phyloP scores from a whole-genome alignment of 2,329 filamentous ascomycete species.

The Calonectria honghensis region DNA sequence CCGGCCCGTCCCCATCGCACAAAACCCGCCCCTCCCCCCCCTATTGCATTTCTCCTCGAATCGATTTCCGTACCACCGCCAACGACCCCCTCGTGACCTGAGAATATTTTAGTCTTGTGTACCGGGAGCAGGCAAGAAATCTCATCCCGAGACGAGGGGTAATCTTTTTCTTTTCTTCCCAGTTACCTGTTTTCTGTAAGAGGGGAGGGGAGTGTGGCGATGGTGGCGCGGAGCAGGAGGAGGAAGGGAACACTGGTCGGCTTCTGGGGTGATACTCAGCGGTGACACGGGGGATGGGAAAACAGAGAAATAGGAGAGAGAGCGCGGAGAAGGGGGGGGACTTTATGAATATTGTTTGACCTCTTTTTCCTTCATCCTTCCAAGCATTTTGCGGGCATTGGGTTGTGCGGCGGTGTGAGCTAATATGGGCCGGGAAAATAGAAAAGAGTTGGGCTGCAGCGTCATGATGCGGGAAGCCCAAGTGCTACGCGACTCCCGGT shows the following conservation, averaged over 20 bases:
- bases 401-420: background rate
- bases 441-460: slow-evolving; percentile 15
- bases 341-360: background rate
- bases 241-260: background rate
- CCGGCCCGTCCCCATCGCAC: background rate
- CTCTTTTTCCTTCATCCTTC: slow-evolving; percentile 4
- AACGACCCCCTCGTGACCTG: slow-evolving; percentile 21
- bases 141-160: slow-evolving; percentile 3
- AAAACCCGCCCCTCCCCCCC: background rate
- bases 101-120: slow-evolving; percentile 19
- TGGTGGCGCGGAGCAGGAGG: background rate
- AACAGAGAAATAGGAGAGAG: background rate
- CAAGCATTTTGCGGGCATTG: background rate
- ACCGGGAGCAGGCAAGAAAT: background rate
- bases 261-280: background rate
- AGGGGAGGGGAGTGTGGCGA: background rate
- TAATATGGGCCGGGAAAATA: slow-evolving; percentile 2
- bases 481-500: slow-evolving; percentile 17
- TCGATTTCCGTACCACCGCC: slow-evolving; percentile 6
- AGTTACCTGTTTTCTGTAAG: background rate
- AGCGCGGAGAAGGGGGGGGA: background rate
- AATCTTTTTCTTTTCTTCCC: background rate
- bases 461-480: slow-evolving; percentile 16
- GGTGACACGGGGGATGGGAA: background rate
- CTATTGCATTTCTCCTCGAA: background rate